These are phyloP conservation scores for Amauroascus niger DNA, from an alignment of 2,329 filamentous ascomycete genomes.

Conservation along the genomic window DNA sequence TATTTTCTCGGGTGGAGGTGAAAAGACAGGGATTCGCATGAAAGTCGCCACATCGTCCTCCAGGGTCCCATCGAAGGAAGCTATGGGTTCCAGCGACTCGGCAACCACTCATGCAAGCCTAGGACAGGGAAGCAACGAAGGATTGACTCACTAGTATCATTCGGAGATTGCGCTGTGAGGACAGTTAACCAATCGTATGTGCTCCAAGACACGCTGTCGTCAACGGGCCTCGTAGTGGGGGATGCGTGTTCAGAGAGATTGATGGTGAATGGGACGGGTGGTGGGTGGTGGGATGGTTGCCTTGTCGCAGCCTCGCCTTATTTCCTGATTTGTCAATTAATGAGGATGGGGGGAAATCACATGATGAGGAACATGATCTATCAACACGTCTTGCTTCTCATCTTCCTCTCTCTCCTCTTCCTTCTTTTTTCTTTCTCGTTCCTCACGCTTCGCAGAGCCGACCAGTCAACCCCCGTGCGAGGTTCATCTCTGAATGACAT, in stretches of 20 bases:
- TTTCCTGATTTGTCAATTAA: neutral
- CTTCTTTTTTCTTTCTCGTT: conserved; percentile 32
- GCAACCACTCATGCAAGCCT: neutral
- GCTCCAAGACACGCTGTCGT: neutral
- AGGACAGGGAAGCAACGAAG: neutral
- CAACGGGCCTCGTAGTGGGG: neutral
- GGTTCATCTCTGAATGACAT: conserved; percentile 24
- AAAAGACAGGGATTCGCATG: neutral
- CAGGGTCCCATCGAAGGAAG: neutral
- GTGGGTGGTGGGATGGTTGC: conserved; percentile 6
- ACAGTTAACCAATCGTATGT: neutral
- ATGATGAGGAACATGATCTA: conserved; percentile 16
- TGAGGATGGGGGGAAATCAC: conserved; percentile 20
- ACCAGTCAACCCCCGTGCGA: conserved; percentile 26
- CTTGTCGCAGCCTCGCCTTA: conserved; percentile 1
- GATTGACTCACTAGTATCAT: neutral
- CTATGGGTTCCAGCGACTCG: neutral
- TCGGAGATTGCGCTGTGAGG: neutral
- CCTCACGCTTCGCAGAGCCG: conserved; percentile 39
- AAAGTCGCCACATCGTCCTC: neutral
- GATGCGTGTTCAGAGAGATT: too few relatives aligned
- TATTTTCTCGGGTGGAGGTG: neutral
- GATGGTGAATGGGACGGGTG: too few relatives aligned
- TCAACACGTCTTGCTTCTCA: conserved; percentile 36
- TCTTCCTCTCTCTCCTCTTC: conserved; percentile 27